Base-by-base conservation (phyloP, 257 asterid genomes). In the Cordia subcordata region DNA sequence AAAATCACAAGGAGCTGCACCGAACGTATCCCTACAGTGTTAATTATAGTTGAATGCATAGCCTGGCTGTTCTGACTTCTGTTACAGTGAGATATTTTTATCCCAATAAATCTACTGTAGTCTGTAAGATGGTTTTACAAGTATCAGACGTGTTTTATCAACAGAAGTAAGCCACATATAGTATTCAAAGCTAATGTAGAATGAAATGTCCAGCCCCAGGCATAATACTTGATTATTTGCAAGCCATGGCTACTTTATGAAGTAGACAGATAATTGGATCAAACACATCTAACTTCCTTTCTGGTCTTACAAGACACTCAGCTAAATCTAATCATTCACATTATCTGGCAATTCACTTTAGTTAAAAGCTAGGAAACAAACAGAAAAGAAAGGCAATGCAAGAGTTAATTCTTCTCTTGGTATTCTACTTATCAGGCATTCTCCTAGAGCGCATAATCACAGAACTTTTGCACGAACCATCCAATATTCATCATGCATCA, bases 401-500 rank as follows among this genome's bases (percentile, higher is more conserved):
- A 9, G 13, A 46, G 47, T 21, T 40, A 54, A 33, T 60, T 55
- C 72, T 71, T 49, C 39, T 37, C 53, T 51, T 60, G 62, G 46
- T 68, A 39, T 58, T 50, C 59, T 69, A 69, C 33, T 49, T 68
- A 51, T 47, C 65, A 67, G 50, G 61, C 20, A 69, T 17, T 68
- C 68, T 61, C 68, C 55, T 65, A 62, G 60, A 39, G 47, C 27
- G 55, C 49, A 65, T 49, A 23, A 53, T 53, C 42, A 60, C 21
- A 74, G 75, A 62, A 72, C 83, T 77, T n/a, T 61, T 64, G 54
- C 77, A 27, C 44, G 77, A 70, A 76, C 64, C 81, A 72, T 68
- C 83, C 80, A 71, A 74, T 75, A 75, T 72, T 78, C 82, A 81
- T 85, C 88, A 85, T 79, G 77, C 87, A 76, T 79, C 90, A 67